phyloP scores from a whole-genome alignment of 176 grass and related monocot species.

The Triticum monococcum region DNA sequence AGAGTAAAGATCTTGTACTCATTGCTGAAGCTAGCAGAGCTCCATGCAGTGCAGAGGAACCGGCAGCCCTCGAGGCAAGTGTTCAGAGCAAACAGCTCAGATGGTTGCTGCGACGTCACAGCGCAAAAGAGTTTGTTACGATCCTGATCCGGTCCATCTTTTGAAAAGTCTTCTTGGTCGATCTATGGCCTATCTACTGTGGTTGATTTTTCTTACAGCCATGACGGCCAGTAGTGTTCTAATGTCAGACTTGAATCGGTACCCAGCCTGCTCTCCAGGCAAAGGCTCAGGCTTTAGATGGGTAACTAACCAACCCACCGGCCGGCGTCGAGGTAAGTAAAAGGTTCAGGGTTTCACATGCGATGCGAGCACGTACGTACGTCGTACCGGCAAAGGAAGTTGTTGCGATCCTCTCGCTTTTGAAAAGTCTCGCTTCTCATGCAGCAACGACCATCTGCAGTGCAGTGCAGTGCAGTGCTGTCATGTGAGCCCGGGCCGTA shows the following conservation, averaged over 20 bases:
- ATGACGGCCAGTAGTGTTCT: not conserved
- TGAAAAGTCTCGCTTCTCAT: conserved; percentile 16
- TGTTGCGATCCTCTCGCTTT: conserved; percentile 8
- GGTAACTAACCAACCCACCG: not conserved
- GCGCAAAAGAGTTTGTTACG: conserved; percentile 17
- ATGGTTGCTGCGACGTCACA: not conserved
- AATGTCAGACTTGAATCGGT: not conserved
- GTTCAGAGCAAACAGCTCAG: not conserved
- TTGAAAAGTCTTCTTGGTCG: conserved; percentile 24
- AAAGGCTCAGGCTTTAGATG: not conserved
- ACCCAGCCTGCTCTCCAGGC: not conserved
- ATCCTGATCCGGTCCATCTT: not conserved
- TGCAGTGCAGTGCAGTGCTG: not conserved
- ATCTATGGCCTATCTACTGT: not conserved
- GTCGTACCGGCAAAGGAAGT: not conserved
- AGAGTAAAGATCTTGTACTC: conserved; percentile 16
- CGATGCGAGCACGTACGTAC: not conserved
- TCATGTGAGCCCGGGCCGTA: not conserved
- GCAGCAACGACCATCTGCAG: not conserved
- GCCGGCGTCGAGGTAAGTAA: not conserved
- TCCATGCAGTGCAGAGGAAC: not conserved
- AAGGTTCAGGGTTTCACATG: not conserved
- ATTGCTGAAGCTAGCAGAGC: conserved; percentile 9
- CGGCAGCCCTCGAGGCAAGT: not conserved
- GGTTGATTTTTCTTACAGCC: not conserved